Percentiles rank a stretch among this genome's conserved stretches.
These are phyloP conservation scores for Rhodotorula sp. DNA, from an alignment of 1,284 basidiomycete species.

Conservation along the genomic window DNA sequence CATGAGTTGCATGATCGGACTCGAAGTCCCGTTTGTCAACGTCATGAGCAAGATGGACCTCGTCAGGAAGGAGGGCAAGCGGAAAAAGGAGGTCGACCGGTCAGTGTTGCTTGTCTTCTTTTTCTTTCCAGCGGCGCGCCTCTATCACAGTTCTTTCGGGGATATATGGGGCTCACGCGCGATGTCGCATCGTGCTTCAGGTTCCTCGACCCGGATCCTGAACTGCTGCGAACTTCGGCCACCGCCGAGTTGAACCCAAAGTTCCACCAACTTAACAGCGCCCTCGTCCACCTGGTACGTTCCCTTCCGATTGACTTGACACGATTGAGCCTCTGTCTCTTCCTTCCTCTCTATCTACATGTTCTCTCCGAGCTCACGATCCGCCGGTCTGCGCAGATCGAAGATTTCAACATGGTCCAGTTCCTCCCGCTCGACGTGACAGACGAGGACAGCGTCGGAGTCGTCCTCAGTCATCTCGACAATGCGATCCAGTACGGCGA, in stretches of 20 bases:
- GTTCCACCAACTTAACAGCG: slow-evolving; percentile 90
- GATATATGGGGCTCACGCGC: not conserved
- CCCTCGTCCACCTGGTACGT: slow-evolving; percentile 86
- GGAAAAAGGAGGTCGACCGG: slow-evolving; percentile 71
- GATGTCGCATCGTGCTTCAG: slow-evolving; percentile 50
- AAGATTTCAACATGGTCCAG: slow-evolving; percentile 95
- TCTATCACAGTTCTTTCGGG: not conserved
- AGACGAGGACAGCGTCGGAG: slow-evolving; percentile 82
- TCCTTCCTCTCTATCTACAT: not conserved
- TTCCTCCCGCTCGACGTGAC: slow-evolving; percentile 94
- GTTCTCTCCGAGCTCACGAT: slow-evolving; percentile 5
- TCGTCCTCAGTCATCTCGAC: slow-evolving; percentile 91
- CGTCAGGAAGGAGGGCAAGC: slow-evolving; percentile 64
- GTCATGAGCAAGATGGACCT: slow-evolving; percentile 99
- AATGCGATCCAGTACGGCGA: slow-evolving; percentile 54
- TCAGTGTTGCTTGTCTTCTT: slow-evolving; percentile 47
- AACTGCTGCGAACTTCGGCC: slow-evolving; percentile 69
- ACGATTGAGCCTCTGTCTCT: not conserved
- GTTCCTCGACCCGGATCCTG: slow-evolving; percentile 96
- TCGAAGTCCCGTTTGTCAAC: slow-evolving; percentile 96
- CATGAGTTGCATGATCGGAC: slow-evolving; percentile 98
- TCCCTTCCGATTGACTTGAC: too few species aligned
- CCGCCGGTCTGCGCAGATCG: slow-evolving; percentile 63
- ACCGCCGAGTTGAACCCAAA: slow-evolving; percentile 70
- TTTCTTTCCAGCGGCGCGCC: not conserved